Evolutionary conservation across 345 rosid genomes (phyloP).

Genomic region (Eucalyptus coolabah): DNA sequence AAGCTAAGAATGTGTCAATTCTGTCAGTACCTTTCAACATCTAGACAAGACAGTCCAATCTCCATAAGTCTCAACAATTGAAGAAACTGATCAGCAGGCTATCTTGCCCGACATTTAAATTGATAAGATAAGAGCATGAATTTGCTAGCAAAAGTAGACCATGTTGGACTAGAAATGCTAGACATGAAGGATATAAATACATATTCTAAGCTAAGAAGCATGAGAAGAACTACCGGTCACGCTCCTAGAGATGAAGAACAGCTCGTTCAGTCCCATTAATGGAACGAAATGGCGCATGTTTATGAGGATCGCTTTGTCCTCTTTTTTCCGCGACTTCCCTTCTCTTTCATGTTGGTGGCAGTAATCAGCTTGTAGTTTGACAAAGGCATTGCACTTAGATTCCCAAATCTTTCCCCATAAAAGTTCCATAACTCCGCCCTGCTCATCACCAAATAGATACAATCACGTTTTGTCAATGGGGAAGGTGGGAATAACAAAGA

Average conservation of each 20-base stretch:
- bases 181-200: background rate
- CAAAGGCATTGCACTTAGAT: constrained; percentile 18
- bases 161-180: background rate
- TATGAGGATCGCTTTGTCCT: background rate
- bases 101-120: background rate
- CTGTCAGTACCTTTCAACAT: background rate
- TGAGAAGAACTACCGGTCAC: background rate
- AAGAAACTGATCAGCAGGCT: background rate
- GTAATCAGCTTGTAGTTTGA: constrained; percentile 28
- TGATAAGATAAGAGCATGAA: background rate
- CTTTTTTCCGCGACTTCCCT: background rate
- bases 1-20: background rate
- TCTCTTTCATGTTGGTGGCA: constrained; percentile 25
- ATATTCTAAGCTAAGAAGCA: background rate
- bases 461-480: background rate
- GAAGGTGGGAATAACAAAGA: background rate
- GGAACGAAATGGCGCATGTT: background rate
- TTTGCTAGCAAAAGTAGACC: background rate
- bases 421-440: constrained; percentile 46
- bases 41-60: background rate
- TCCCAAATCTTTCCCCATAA: constrained; percentile 34
- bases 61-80: background rate
- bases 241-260: background rate
- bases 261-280: background rate
- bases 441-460: background rate